Evolutionary conservation across 192 early-diverging fungal genomes (phyloP).

Genomic region (Linderina pennispora): DNA sequence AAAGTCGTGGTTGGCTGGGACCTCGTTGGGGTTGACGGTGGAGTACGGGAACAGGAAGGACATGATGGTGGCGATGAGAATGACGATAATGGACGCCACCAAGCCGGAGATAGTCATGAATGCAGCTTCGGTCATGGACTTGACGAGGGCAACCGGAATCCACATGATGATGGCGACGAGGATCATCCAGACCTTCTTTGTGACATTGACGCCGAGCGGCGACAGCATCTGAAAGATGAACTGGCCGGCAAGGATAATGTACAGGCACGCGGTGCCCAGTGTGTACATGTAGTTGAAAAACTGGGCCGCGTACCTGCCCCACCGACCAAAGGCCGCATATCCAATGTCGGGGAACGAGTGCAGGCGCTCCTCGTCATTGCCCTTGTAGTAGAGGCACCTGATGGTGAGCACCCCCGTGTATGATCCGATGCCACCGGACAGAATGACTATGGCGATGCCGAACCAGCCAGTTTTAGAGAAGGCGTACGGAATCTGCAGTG

Average conservation of each 20-base stretch:
- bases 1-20: conserved; percentile 13
- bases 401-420: conserved; percentile 73
- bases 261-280: conserved; percentile 62
- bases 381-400: conserved; percentile 62
- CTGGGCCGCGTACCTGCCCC: conserved; percentile 54
- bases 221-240: conserved; percentile 55
- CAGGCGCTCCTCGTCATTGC: conserved; percentile 27
- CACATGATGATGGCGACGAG: conserved; percentile 53
- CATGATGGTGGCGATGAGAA: conserved; percentile 54
- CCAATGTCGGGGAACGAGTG: conserved; percentile 62
- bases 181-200: conserved; percentile 51
- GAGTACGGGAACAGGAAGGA: conserved; percentile 37
- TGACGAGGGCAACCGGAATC: conserved; percentile 62
- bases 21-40: conserved; percentile 20
- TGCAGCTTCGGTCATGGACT: conserved; percentile 73
- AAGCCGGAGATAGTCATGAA: conserved; percentile 62
- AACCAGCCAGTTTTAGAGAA: conserved; percentile 76
- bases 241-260: conserved; percentile 63
- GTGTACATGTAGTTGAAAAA: conserved; percentile 57
- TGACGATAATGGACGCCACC: conserved; percentile 60
- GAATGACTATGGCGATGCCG: conserved; percentile 57
- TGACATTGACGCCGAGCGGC: conserved; percentile 34
- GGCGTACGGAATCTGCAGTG: conserved; percentile 76
- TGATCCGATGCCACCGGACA: conserved; percentile 63
- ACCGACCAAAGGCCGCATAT: conserved; percentile 56